A percentile compares a stretch with the other conserved stretches of the same genome.
These are phyloP conservation scores for Xylariaceae sp. DNA, from an alignment of 2,329 filamentous ascomycete genomes.

Conservation along the genomic window DNA sequence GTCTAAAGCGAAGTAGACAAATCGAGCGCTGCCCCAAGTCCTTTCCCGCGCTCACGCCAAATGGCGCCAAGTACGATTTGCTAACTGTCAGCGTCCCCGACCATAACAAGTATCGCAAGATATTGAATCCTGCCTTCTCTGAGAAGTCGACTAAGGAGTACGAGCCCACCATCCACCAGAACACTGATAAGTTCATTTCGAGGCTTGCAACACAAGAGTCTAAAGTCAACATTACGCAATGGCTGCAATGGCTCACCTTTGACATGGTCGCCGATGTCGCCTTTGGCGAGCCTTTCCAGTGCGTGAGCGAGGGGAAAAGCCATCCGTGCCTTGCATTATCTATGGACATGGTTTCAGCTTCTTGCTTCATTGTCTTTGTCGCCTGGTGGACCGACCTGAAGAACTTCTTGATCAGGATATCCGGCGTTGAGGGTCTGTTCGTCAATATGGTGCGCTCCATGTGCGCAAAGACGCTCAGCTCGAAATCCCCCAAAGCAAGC, in stretches of 20 bases:
- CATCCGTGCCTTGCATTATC: conserved; percentile 6
- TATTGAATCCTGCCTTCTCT: conserved; percentile 20
- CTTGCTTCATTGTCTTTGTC: conserved; percentile 6
- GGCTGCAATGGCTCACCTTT: conserved; percentile 23
- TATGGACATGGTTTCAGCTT: conserved; percentile 6
- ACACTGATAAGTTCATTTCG: conserved; percentile 18
- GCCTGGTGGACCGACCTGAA: conserved; percentile 6
- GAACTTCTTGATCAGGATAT: conserved; percentile 3
- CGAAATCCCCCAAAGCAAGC: conserved; percentile 5
- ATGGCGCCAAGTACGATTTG: conserved; percentile 5
- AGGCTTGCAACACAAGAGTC: conserved; percentile 7
- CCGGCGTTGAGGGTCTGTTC: conserved; percentile 4
- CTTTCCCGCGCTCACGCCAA: conserved; percentile 6
- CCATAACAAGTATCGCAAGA: conserved; percentile 18
- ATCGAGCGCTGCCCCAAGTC: conserved; percentile 8
- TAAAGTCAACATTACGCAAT: conserved; percentile 17
- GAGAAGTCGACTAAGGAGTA: conserved; percentile 19
- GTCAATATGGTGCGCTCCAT: conserved; percentile 6
- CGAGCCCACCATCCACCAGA: conserved; percentile 21
- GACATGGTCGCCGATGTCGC: conserved; percentile 20
- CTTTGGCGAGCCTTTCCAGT: conserved; percentile 4
- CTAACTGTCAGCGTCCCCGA: conserved; percentile 5
- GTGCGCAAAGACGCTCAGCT: conserved; percentile 1
- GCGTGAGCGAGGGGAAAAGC: conserved; percentile 1
- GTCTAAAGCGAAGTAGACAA: conserved; percentile 5